Evolutionary conservation across 208 protist species (phyloP), one percentile per base, ranked within the genome.

Genomic region (Strigomonas galati): DNA sequence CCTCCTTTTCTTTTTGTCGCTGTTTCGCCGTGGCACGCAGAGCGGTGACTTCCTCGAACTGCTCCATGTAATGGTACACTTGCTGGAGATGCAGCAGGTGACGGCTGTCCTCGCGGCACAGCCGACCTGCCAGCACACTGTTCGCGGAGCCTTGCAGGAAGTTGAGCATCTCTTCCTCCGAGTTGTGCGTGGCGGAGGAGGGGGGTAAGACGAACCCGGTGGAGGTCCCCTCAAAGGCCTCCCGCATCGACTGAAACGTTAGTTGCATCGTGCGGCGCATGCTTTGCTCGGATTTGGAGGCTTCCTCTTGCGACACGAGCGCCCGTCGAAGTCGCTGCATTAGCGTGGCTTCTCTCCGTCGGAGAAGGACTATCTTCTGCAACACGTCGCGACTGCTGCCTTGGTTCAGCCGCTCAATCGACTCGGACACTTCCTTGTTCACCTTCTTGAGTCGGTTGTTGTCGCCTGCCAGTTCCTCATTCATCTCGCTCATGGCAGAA

Each of bases 311-410:
- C 23, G 78, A 68, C 19, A 71, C 71, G 46, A 81, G 63, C 0
- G 79, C 83, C 51, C 84, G 75, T 10, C 87, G 90, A 57, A 96
- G 65, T n/a, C 87, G 82, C 54, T 91, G 78, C 9, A 93, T 69
- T 10, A 96, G 78, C 43, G 80, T 89, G 1, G 77, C 79, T 62
- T 96, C 90, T 44, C 90, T 82, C 19, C 83, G 82, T 31, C 90
- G 78, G 55, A 96, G 70, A 6, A 93, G 58, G 48, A 96, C 85
- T 31, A 96, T 83, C 51, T 92, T 92, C 37, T 93, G 87, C 51
- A 93, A 52, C 37, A 92, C 65, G 74, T 92, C 84, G 44, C 78
- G 67, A 5, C 73, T 78, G 21, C 65, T 76, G 4, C 70, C 68
- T 12, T 60, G 52, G 27, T 92, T 79, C 0, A 82, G 52, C 21